Evolutionary conservation across 495 filamentous ascomycete species (phyloP), one percentile per base, ranked within the genome.

Genomic region (Talaromyces liani): DNA sequence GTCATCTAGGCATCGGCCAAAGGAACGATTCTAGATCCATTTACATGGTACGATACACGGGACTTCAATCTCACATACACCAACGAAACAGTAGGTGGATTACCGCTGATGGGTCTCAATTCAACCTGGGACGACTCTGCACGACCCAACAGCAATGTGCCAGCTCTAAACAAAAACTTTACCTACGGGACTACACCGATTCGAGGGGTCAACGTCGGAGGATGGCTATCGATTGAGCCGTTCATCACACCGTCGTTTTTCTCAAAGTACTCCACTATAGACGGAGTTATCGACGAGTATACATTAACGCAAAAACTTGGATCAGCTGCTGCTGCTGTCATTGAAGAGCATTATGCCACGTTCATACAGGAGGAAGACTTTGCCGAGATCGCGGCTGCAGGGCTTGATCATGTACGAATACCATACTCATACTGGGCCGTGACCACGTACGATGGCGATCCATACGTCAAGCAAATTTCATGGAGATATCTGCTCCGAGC

Each of bases 21-120:
- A 70, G 92, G 91, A 0, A 89, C 89, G 0, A 84, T 88, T 64
- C 77, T 97, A 16, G 94, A 99, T 73, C 95, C 95, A 0, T 96
- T 91, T 65, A 87, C 88, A 12, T 99, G 95, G 95, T 89, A 89
- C 58, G 90, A 96, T 66, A 97, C 93, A 2, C 84, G 79, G 2
- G 92, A 91, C 68, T 96, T 98, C 74, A 99, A 99, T 70, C 77
- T 95, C 61, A 98, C 95, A 0, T 99, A 93, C 70, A 99, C 95
- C 0, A 84, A 86, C 67, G 86, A 82, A 39, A 93, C 85, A 0
- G 87, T 97, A 1, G 95, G 94, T 9, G 91, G 88, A 6, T 81
- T 99, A 33, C 84, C 90, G 0, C 67, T 97, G 56, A 98, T 98
- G 91, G 95, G 95, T 2, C 80, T 99, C 9, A 88, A 89, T 67